These are phyloP conservation scores for Calonectria honghensis DNA, from an alignment of 2,329 filamentous ascomycete species.

Conservation along the genomic window DNA sequence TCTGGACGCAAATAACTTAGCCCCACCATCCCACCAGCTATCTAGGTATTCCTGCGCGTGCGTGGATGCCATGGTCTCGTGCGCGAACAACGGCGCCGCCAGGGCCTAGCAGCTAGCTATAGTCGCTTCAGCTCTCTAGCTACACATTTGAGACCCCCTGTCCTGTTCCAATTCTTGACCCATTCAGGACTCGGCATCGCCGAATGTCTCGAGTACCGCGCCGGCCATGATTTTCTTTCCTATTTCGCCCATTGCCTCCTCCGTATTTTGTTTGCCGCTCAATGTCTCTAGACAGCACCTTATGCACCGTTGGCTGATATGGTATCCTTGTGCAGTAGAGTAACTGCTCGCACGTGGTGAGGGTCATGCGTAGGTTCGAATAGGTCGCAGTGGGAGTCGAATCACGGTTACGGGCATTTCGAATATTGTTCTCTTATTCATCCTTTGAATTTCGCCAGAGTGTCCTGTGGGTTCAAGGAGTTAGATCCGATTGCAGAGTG, in stretches of 20 bases:
- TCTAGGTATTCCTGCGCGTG: conserved; percentile 34
- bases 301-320: neutral
- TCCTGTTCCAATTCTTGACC: conserved; percentile 31
- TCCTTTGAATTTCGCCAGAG: conserved; percentile 81
- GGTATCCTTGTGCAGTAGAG: too few species aligned
- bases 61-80: conserved; percentile 54
- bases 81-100: conserved; percentile 37
- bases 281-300: neutral
- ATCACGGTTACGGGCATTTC: neutral
- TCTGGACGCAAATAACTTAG: conserved; percentile 40
- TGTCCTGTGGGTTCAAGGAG: conserved; percentile 67
- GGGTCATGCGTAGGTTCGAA: neutral
- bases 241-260: neutral
- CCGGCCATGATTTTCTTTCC: neutral
- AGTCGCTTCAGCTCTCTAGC: conserved; percentile 4
- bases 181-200: conserved; percentile 34
- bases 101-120: neutral
- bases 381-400: neutral
- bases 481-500: conserved; percentile 39
- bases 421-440: conserved; percentile 63
- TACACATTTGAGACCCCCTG: conserved; percentile 20
- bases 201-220: neutral
- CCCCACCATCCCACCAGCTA: conserved; percentile 50
- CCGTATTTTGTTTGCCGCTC: neutral
- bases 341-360: neutral